Evolutionary conservation across 2,329 filamentous ascomycete species (phyloP).

Genomic region (Neonectria coccinea): DNA sequence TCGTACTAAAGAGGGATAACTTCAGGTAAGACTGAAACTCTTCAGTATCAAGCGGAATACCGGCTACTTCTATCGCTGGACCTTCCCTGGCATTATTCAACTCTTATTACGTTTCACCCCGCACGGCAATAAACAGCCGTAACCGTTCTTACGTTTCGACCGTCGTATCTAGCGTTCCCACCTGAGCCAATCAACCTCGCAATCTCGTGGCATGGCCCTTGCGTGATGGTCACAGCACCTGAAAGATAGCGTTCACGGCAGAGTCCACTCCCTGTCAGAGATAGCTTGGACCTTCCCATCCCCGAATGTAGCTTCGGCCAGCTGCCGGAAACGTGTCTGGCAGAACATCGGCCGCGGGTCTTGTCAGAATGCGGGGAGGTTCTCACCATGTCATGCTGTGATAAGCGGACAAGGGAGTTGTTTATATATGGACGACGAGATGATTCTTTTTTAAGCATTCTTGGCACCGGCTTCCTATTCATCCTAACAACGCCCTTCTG

Average conservation of each 20-base stretch:
- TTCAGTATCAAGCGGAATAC: neutral
- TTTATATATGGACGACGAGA: conserved; percentile 14
- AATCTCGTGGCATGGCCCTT: neutral
- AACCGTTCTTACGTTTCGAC: neutral
- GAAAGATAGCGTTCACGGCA: neutral
- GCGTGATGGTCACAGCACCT: neutral
- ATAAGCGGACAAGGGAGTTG: neutral
- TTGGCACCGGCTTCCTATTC: neutral
- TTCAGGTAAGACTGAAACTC: neutral
- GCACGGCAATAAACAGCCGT: neutral
- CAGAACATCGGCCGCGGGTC: neutral
- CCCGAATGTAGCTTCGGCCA: neutral
- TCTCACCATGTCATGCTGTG: neutral
- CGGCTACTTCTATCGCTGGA: neutral
- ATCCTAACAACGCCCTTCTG: neutral
- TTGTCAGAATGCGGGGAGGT: conserved; percentile 6
- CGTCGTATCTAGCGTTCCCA: conserved; percentile 1
- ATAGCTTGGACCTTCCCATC: conserved; percentile 14
- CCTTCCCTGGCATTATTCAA: neutral
- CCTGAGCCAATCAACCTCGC: neutral
- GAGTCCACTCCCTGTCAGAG: neutral
- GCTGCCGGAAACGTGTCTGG: neutral
- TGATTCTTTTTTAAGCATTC: neutral
- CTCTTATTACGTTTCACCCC: conserved; percentile 1
- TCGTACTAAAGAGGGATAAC: neutral